Percentiles rank a stretch among this genome's conserved stretches.
phyloP scores from a whole-genome alignment of 2,329 filamentous ascomycete genomes.

The Didymosphaeria variabile region DNA sequence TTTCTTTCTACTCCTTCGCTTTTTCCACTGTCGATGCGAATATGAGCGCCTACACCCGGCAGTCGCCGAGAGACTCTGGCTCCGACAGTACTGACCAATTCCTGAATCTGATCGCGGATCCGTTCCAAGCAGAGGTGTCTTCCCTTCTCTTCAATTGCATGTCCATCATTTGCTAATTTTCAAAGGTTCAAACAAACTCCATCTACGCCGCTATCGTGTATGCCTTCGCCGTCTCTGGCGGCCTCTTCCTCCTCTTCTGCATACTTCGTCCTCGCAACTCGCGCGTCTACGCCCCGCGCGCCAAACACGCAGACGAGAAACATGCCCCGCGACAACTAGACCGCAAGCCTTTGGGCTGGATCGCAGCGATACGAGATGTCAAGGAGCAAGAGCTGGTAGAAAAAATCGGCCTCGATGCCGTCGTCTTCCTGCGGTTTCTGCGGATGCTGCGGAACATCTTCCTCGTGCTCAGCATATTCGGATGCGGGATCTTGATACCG shows the following conservation, averaged over 20 bases:
- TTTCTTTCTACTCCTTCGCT: conserved; percentile 9
- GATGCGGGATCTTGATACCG: conserved; percentile 80
- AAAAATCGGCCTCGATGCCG: conserved; percentile 88
- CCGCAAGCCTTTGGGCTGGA: conserved; percentile 88
- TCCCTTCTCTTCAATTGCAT: neutral
- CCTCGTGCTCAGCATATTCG: conserved; percentile 74
- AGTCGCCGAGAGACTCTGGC: conserved; percentile 6
- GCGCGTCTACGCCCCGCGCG: conserved; percentile 90
- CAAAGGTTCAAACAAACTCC: conserved; percentile 67
- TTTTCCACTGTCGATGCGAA: neutral
- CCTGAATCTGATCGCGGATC: conserved; percentile 51
- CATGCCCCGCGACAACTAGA: conserved; percentile 86
- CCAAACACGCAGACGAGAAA: conserved; percentile 90
- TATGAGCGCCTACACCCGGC: neutral
- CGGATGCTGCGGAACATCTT: conserved; percentile 94
- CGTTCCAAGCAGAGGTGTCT: conserved; percentile 48
- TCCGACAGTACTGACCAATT: conserved; percentile 43
- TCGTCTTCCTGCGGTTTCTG: conserved; percentile 85
- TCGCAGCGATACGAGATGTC: conserved; percentile 77
- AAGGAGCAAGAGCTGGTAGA: conserved; percentile 81
- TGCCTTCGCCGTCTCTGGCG: conserved; percentile 76
- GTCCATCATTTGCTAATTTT: neutral
- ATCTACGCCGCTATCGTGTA: conserved; percentile 82
- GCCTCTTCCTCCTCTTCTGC: conserved; percentile 84
- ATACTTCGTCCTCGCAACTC: conserved; percentile 88